phyloP scores from a whole-genome alignment of 805 yeast species.

The Candida tibetensis region DNA sequence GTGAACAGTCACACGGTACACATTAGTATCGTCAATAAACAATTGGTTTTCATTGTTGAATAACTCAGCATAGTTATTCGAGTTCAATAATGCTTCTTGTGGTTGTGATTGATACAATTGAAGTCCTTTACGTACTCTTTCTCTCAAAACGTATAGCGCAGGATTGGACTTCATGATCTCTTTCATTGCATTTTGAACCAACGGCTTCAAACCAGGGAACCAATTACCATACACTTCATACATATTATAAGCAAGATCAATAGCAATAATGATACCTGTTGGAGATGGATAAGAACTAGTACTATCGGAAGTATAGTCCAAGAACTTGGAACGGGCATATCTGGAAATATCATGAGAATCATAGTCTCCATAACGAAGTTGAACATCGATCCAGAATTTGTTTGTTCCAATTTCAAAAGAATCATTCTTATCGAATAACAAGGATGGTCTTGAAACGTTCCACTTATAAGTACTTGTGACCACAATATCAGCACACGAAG shows the following conservation, averaged over 20 bases:
- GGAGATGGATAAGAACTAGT: slow-evolving; percentile 87
- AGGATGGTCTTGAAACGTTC: slow-evolving; percentile 80
- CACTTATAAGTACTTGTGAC: slow-evolving; percentile 73
- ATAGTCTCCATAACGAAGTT: slow-evolving; percentile 92
- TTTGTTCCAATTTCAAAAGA: slow-evolving; percentile 53
- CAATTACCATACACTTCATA: slow-evolving; percentile 96
- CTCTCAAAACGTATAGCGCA: slow-evolving; percentile 85
- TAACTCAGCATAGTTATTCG: slow-evolving; percentile 85
- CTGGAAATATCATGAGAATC: slow-evolving; percentile 96
- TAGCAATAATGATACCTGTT: slow-evolving; percentile 85
- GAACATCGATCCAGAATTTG: slow-evolving; percentile 94
- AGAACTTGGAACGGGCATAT: slow-evolving; percentile 86
- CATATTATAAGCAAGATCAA: slow-evolving; percentile 93
- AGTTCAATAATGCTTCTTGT: slow-evolving; percentile 85
- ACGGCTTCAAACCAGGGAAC: slow-evolving; percentile 91
- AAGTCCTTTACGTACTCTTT: slow-evolving; percentile 88
- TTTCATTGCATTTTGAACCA: slow-evolving; percentile 87
- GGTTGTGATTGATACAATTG: slow-evolving; percentile 93
- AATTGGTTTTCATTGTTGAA: slow-evolving; percentile 81
- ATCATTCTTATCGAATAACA: slow-evolving; percentile 71
- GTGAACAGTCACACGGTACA: slow-evolving; percentile 88
- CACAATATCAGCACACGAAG: slow-evolving; percentile 90
- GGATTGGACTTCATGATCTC: slow-evolving; percentile 95
- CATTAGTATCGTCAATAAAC: slow-evolving; percentile 91
- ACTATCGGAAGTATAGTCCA: slow-evolving; percentile 90